Percentiles rank a stretch among this genome's conserved stretches.
phyloP scores from a whole-genome alignment of 192 early-diverging fungal genomes.

The Backusella sp. region DNA sequence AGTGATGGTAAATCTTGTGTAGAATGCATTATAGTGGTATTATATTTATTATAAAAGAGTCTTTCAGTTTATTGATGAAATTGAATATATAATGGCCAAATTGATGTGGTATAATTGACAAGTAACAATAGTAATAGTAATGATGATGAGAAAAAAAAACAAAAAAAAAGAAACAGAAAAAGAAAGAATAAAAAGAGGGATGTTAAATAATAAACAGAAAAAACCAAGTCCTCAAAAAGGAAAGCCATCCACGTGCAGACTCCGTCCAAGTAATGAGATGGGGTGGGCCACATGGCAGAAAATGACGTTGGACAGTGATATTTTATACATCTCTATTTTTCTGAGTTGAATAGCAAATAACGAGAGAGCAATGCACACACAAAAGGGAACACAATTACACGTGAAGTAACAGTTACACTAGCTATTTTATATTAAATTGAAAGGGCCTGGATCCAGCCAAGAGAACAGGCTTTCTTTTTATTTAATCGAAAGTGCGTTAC shows the following conservation, averaged over 20 bases:
- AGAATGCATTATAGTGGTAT: not conserved
- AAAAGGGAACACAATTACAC: not conserved
- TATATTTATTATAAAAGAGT: not conserved
- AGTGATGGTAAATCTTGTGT: conserved; percentile 11
- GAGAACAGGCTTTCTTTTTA: not conserved
- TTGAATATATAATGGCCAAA: not conserved
- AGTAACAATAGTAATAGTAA: not conserved
- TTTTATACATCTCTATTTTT: not conserved
- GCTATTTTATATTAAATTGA: conserved; percentile 2
- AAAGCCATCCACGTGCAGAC: not conserved
- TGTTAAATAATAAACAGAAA: conserved; percentile 4
- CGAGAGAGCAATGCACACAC: not conserved
- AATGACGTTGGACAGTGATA: not conserved
- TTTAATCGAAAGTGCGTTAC: not conserved
- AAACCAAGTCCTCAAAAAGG: not conserved
- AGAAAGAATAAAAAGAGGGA: not conserved
- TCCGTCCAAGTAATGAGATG: not conserved
- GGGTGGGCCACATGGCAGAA: conserved; percentile 13
- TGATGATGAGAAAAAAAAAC: not conserved
- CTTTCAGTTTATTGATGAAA: not conserved
- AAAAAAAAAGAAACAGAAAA: not conserved
- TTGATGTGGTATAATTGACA: not conserved
- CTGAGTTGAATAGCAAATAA: conserved; percentile 5
- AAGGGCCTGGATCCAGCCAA: conserved; percentile 6
- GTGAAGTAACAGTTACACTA: not conserved